Evolutionary conservation across 2,329 filamentous ascomycete species (phyloP).

Genomic region (Aspergillus arachidicola): DNA sequence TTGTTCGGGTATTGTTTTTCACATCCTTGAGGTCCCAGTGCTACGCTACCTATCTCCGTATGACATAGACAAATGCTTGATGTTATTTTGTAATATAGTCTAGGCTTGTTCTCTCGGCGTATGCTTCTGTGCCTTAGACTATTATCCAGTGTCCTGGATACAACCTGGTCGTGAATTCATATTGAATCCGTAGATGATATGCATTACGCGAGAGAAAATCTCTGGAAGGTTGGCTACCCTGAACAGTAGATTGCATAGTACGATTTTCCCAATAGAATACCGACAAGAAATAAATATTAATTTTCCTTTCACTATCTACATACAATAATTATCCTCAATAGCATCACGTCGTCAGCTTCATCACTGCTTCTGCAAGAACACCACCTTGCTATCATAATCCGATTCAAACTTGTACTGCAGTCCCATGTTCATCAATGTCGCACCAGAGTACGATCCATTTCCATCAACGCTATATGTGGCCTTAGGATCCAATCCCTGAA

Average conservation of each 20-base stretch:
- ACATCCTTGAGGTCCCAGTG: not conserved
- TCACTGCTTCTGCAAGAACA: slow-evolving; percentile 55
- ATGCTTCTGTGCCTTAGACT: no score
- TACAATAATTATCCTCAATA: not conserved
- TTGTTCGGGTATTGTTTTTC: not conserved
- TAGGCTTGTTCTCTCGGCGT: no score
- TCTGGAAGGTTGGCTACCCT: no score
- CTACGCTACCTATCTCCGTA: no score
- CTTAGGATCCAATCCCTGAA: slow-evolving; percentile 59
- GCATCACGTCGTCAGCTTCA: not conserved
- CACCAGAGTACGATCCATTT: slow-evolving; percentile 57
- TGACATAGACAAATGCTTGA: no score
- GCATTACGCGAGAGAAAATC: no score
- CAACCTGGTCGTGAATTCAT: no score
- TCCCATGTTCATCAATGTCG: slow-evolving; percentile 65
- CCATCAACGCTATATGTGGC: slow-evolving; percentile 59
- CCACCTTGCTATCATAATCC: slow-evolving; percentile 61
- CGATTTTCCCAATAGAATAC: not conserved
- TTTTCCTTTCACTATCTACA: not conserved
- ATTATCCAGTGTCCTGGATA: no score
- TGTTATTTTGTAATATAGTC: no score
- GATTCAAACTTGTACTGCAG: slow-evolving; percentile 55
- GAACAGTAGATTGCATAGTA: no score
- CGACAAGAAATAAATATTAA: not conserved
- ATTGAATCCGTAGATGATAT: no score